Base-by-base conservation (phyloP, 2,329 filamentous ascomycete genomes). In the Magnaporthales sp. region DNA sequence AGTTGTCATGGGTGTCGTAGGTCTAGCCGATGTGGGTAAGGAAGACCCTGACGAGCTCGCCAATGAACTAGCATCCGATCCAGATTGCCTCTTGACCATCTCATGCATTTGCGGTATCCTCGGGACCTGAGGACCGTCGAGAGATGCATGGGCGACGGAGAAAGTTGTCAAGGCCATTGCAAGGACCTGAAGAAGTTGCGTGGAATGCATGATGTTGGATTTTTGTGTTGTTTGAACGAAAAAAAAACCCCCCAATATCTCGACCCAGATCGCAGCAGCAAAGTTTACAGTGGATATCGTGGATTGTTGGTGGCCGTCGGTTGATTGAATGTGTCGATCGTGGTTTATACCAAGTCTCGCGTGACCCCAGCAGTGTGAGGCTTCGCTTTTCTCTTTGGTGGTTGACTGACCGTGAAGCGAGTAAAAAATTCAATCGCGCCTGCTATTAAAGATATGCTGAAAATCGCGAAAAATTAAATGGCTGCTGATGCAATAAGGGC, bases 151-250 rank as follows among this genome's bases (percentile, higher is more conserved):
- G 61, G 80, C 80, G 51, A 82, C 75, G 62, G 77, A 77, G 66
- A 80, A 69, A 67, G 83, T 73, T 60, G 81, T 81, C 65, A 86
- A 75, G 60, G 80, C 81, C 70, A 84, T 74, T 69, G 85, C 54
- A n/a, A 66, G 61, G 24, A 62, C 56, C 56, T 29, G 46, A 13
- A 66, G 26, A 56, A 66, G 58, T n/a, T 56, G 65, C 27, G 51
- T 31, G 11, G 61, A 66, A 30, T 60, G 65, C 60, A 63, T 66
- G 27, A 9, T 27, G 51, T 30, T 19, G 26, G 38, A 58, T 10
- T 56, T 19, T 58, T 9, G 46, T 24, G 15, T 30, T 46, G 27
- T 30, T 31, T 27, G 60, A 62, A 51, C 38, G 19, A 51, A n/a
- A 7, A 7, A 51, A 51, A n/a, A n/a, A n/a, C n/a, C n/a, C n/a